Evolutionary conservation across 768 basidiomycete species (phyloP).

Genomic region (Gelatoporia subvermispora): DNA sequence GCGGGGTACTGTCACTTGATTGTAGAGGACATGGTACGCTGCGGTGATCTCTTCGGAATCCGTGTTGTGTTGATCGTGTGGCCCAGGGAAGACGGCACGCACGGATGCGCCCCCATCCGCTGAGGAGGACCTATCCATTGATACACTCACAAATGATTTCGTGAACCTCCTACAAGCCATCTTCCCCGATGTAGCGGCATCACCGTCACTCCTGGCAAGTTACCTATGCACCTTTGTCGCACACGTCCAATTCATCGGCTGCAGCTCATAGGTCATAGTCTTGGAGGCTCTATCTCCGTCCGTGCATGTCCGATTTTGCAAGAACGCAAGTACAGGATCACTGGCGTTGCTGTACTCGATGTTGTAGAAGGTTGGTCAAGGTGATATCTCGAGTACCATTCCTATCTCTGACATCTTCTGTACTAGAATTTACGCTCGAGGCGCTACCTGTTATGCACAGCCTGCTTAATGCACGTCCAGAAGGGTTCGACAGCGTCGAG

Average conservation of each 20-base stretch:
- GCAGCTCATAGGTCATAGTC: constrained; percentile 76
- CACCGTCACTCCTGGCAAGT: constrained; percentile 75
- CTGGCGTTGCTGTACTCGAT: constrained; percentile 64
- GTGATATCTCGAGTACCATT: background rate
- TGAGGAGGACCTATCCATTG: constrained; percentile 63
- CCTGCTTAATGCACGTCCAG: constrained; percentile 80
- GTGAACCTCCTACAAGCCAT: constrained; percentile 61
- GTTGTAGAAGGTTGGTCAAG: constrained; percentile 15
- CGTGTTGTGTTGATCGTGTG: background rate
- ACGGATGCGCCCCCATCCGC: constrained; percentile 28
- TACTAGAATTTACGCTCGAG: constrained; percentile 82
- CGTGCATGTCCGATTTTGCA: constrained; percentile 65
- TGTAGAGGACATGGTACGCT: constrained; percentile 80
- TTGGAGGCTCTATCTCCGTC: constrained; percentile 90
- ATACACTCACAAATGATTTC: constrained; percentile 69
- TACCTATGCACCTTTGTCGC: background rate
- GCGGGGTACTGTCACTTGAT: constrained; percentile 81
- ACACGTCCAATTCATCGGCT: background rate
- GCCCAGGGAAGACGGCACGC: constrained; percentile 60
- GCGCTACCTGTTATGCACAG: constrained; percentile 90
- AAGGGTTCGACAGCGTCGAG: constrained; percentile 77
- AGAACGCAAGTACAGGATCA: constrained; percentile 61
- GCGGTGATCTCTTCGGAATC: background rate
- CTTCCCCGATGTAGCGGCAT: constrained; percentile 55
- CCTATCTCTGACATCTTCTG: background rate